These are phyloP conservation scores for Boletus rubropictus DNA, from an alignment of 768 basidiomycete species.

Conservation along the genomic window DNA sequence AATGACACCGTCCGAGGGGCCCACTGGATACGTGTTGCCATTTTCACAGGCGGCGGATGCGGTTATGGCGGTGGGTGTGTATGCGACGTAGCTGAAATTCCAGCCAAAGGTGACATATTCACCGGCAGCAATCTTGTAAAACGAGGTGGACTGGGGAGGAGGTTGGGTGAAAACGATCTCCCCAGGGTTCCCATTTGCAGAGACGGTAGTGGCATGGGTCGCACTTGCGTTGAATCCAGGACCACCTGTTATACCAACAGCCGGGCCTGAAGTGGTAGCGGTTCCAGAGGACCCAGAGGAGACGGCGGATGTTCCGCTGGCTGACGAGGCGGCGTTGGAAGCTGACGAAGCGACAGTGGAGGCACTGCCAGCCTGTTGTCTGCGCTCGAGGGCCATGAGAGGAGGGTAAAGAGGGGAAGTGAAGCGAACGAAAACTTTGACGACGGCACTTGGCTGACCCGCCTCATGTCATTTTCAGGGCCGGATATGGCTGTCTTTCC, in stretches of 20 bases:
- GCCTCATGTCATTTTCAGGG: conserved; percentile 18
- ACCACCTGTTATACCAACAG: conserved; percentile 24
- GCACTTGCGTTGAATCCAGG: conserved; percentile 24
- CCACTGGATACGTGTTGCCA: conserved; percentile 63
- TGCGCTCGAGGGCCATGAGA: conserved; percentile 17
- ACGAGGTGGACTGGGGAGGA: conserved; percentile 52
- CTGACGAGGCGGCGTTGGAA: neutral
- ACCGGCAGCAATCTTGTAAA: conserved; percentile 56
- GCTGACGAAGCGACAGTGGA: conserved; percentile 3
- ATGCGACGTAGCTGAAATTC: conserved; percentile 58
- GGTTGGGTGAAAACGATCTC: conserved; percentile 52
- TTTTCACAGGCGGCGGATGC: conserved; percentile 62
- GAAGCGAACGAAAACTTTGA: neutral
- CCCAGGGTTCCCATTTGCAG: conserved; percentile 37
- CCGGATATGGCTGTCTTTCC: neutral
- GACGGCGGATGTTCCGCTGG: neutral
- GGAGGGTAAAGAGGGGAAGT: neutral
- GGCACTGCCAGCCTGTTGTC: conserved; percentile 18
- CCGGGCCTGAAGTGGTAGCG: neutral
- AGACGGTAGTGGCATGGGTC: conserved; percentile 18
- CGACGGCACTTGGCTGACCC: conserved; percentile 1
- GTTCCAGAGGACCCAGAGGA: neutral
- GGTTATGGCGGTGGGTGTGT: conserved; percentile 50
- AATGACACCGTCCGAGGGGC: conserved; percentile 49
- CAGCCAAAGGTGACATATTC: conserved; percentile 66